Evolutionary conservation across 2,329 filamentous ascomycete species (phyloP), one percentile per base, ranked within the genome.

Genomic region (Aspergillaceae sp.): DNA sequence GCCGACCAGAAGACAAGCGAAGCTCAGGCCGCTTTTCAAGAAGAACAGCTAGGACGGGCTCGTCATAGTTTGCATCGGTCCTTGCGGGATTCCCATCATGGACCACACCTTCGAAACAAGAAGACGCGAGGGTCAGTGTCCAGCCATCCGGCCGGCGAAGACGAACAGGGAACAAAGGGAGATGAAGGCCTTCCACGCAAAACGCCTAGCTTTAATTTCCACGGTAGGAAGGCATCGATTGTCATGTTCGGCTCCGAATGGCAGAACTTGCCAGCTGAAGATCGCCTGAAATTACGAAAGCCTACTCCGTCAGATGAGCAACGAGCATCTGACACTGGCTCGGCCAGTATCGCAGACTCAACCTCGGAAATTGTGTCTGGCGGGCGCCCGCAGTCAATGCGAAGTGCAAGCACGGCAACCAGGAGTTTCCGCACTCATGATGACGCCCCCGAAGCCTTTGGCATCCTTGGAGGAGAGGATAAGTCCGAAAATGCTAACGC

Each of bases 191-290:
- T 98, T 8, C 75, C 85, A 5, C 82, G 92, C 41, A 84, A 85
- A 8, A 81, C 86, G 8, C 88, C 88, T 4, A 94, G 87, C 57
- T 98, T 98, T 65, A 94, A 92, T 3, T 83, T 98, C 3, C 92
- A 98, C 60, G 91, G 92, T 50, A 98, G 97, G 73, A 97, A 98
- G 67, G 92, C 92, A 2, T 95, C 89, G 1, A 87, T 98, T 46
- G 87, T 98, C 55, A 94, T 87, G n/a, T 94, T 98, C 62, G 89
- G 90, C 6, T 82, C 83, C n/a, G 91, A 95, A 56, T 83, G 95
- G 72, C 84, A 91, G 58, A 84, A 78, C 48, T 80, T 90, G 67
- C 77, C 83, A 1, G 76, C 81, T 0, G 86, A 91, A 50, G 85
- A 90, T 58, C 80, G 83, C 34, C 69, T 87, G 37, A 79, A 82